phyloP scores from a whole-genome alignment of 495 filamentous ascomycete species.

The Lineolata rhizophorae region DNA sequence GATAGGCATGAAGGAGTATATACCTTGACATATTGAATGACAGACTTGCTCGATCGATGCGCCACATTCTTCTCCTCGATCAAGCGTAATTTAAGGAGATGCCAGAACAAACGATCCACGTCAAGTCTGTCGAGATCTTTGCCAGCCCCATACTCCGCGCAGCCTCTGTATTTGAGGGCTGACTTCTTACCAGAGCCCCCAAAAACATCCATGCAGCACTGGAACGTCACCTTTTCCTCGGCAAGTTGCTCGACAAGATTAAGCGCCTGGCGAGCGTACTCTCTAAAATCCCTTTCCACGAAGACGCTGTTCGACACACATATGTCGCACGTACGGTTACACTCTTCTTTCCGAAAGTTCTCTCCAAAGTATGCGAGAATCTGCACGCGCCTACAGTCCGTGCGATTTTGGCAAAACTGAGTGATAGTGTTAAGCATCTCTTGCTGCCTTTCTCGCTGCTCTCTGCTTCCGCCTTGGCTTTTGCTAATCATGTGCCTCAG shows the following conservation, averaged over 20 bases:
- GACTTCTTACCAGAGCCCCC: too few relatives aligned
- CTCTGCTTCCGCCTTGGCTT: slow-evolving; percentile 44
- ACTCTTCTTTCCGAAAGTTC: slow-evolving; percentile 45
- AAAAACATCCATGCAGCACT: slow-evolving; percentile 36
- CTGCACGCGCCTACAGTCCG: slow-evolving; percentile 68
- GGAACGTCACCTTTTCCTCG: slow-evolving; percentile 24
- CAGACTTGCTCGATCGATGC: neutral
- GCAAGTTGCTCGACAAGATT: slow-evolving; percentile 35
- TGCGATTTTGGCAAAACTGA: slow-evolving; percentile 69
- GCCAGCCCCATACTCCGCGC: slow-evolving; percentile 26
- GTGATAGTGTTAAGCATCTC: slow-evolving; percentile 69
- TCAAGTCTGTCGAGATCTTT: slow-evolving; percentile 29
- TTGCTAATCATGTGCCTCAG: slow-evolving; percentile 56
- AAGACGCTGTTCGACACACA: slow-evolving; percentile 48
- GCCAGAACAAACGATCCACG: slow-evolving; percentile 39
- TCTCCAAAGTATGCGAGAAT: slow-evolving; percentile 88
- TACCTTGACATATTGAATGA: neutral
- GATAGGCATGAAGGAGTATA: slow-evolving; percentile 4
- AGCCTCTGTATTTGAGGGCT: too few relatives aligned
- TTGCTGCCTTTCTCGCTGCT: slow-evolving; percentile 64
- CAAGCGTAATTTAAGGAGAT: slow-evolving; percentile 21
- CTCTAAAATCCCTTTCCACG: slow-evolving; percentile 49
- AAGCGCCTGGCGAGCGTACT: slow-evolving; percentile 46
- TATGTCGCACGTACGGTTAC: slow-evolving; percentile 62
- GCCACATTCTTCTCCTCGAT: neutral